A percentile compares a stretch with the other conserved stretches of the same genome.
phyloP scores from a whole-genome alignment of 805 yeast genomes.

The Kazachstania taianensis region DNA sequence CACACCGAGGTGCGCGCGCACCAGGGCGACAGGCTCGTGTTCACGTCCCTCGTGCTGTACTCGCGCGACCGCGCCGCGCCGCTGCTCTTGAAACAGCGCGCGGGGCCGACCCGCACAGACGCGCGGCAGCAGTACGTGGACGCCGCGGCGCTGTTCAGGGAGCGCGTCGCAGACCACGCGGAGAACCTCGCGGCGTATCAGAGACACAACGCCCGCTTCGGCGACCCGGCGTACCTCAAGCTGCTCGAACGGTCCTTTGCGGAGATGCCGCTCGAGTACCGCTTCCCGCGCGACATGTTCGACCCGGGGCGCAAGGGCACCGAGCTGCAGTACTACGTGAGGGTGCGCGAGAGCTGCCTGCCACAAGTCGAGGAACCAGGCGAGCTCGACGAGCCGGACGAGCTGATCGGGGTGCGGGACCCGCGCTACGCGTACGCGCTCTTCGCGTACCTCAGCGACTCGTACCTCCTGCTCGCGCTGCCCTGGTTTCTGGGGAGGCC shows the following conservation, averaged over 20 bases:
- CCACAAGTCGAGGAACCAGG: not conserved
- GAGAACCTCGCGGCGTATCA: not conserved
- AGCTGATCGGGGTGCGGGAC: slow-evolving; percentile 16
- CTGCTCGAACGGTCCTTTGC: slow-evolving; percentile 27
- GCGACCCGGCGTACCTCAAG: slow-evolving; percentile 2
- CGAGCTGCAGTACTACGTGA: slow-evolving; percentile 21
- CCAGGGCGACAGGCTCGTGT: slow-evolving; percentile 42
- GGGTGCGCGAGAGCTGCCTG: slow-evolving; percentile 10
- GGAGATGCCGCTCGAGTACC: slow-evolving; percentile 26
- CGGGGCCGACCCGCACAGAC: not conserved
- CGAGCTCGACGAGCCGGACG: not conserved
- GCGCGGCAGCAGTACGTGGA: not conserved
- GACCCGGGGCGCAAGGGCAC: slow-evolving; percentile 12
- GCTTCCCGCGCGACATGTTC: slow-evolving; percentile 30
- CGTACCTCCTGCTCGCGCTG: slow-evolving; percentile 41
- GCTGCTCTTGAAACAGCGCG: slow-evolving; percentile 14
- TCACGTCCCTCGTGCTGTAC: slow-evolving; percentile 42
- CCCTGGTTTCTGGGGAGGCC: slow-evolving; percentile 42
- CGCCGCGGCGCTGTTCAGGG: slow-evolving; percentile 14
- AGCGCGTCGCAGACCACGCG: slow-evolving; percentile 9
- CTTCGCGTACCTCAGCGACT: slow-evolving; percentile 49
- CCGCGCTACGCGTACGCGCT: slow-evolving; percentile 42
- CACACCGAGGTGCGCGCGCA: slow-evolving; percentile 45
- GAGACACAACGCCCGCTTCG: slow-evolving; percentile 3
- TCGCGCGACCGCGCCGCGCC: slow-evolving; percentile 13